These are phyloP conservation scores for Anthracocystis panici-leucophaei DNA, from an alignment of 1,284 basidiomycete species.

Conservation along the genomic window DNA sequence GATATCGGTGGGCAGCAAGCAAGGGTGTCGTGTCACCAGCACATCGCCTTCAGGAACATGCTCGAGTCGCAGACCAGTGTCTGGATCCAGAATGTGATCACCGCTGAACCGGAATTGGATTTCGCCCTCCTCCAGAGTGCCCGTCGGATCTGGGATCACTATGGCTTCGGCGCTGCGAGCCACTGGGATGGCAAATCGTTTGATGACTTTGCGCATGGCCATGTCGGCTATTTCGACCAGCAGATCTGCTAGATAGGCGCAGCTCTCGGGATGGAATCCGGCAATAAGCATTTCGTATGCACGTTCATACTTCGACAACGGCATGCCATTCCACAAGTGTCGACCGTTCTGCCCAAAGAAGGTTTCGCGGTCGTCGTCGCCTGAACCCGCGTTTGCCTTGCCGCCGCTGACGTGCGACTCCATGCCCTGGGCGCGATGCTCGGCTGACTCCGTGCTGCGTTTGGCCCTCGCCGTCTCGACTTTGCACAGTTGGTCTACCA, in stretches of 20 bases:
- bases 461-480: conserved; percentile 26
- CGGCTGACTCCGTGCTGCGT: conserved; percentile 30
- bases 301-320: conserved; percentile 50
- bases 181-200: conserved; percentile 37
- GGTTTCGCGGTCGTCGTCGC: conserved; percentile 29
- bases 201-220: conserved; percentile 38
- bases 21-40: conserved; percentile 59
- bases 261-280: conserved; percentile 52
- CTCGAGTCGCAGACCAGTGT: conserved; percentile 20
- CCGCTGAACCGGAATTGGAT: conserved; percentile 58
- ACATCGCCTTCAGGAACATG: conserved; percentile 55
- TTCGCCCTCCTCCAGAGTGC: conserved; percentile 56
- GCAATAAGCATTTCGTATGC: conserved; percentile 60
- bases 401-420: neutral
- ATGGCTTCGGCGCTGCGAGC: conserved; percentile 36
- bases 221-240: conserved; percentile 21
- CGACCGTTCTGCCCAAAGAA: conserved; percentile 31
- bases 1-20: conserved; percentile 64
- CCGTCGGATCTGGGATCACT: conserved; percentile 40
- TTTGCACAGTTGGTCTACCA: conserved; percentile 24
- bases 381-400: conserved; percentile 3
- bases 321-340: conserved; percentile 52
- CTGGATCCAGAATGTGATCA: conserved; percentile 41
- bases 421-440: conserved; percentile 44
- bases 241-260: conserved; percentile 40